phyloP scores from a whole-genome alignment of 2,329 filamentous ascomycete genomes.

The Aureobasidium uvarum region DNA sequence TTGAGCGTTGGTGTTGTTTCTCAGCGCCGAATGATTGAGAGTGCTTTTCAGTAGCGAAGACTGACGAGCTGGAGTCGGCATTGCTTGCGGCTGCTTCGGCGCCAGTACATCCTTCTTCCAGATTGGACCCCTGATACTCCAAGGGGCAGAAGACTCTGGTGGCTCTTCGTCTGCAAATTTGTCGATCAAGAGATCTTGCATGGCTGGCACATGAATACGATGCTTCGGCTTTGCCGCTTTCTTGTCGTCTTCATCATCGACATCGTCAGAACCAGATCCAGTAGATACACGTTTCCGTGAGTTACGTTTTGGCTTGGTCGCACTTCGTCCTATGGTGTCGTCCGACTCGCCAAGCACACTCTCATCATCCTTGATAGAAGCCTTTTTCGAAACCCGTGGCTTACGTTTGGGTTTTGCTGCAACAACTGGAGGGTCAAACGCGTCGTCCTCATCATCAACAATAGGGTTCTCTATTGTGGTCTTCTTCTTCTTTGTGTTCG shows the following conservation, averaged over 20 bases:
- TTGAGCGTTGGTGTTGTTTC: background rate
- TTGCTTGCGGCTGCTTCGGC: constrained; percentile 26
- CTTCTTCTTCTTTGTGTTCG: constrained; percentile 7
- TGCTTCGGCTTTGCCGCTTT: constrained; percentile 41
- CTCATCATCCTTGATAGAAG: constrained; percentile 27
- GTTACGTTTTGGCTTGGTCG: background rate
- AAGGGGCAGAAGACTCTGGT: constrained; percentile 43
- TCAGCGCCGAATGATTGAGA: constrained; percentile 8
- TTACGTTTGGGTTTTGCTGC: constrained; percentile 21
- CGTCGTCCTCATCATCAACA: constrained; percentile 18
- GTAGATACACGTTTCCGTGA: constrained; percentile 13
- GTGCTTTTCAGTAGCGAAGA: background rate
- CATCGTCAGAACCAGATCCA: constrained; percentile 17
- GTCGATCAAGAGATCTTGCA: constrained; percentile 43
- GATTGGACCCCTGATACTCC: constrained; percentile 48
- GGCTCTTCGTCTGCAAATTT: constrained; percentile 48
- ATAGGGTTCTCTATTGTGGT: background rate
- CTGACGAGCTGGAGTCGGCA: constrained; percentile 12
- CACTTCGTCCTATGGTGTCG: constrained; percentile 14
- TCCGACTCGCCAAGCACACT: constrained; percentile 32
- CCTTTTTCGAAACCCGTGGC: constrained; percentile 3
- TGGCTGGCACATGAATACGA: constrained; percentile 46
- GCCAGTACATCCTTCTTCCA: constrained; percentile 45
- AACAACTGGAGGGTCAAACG: constrained; percentile 18
- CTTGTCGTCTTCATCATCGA: constrained; percentile 26